Percentiles rank a stretch among this genome's conserved stretches.
Conservation (phyloP, 495 filamentous ascomycete species). For the Daldinia caldariorum region DNA sequence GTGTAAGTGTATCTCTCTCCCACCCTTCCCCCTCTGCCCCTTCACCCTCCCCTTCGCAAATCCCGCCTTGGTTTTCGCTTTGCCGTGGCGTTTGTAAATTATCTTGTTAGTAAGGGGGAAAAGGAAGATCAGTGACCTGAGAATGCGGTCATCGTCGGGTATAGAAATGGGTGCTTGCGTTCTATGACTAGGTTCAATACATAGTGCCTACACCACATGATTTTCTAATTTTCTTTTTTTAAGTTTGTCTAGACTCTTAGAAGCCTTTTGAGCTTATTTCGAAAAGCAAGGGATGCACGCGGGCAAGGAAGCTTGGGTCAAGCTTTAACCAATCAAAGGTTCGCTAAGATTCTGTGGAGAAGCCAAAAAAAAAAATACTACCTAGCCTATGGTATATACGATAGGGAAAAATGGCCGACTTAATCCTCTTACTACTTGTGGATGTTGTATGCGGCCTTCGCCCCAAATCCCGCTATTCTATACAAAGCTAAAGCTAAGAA, state of each 20-base stretch:
- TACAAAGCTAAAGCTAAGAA: constrained; percentile 31
- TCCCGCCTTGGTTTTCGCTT: constrained; percentile 39
- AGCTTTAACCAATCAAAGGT: constrained; percentile 30
- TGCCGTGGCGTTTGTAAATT: constrained; percentile 13
- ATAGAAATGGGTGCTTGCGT: constrained; percentile 7
- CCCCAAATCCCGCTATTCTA: constrained; percentile 19
- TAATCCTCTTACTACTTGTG: constrained; percentile 40
- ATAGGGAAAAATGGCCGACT: constrained; percentile 9
- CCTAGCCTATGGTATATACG: no score
- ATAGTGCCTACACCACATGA: not conserved
- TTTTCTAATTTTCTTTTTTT: constrained; percentile 5
- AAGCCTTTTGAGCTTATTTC: constrained; percentile 24
- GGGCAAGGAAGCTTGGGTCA: constrained; percentile 5
- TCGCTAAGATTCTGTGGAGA: constrained; percentile 23
- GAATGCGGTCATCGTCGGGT: constrained; percentile 30
- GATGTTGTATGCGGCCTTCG: constrained; percentile 37
- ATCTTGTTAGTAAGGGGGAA: not conserved
- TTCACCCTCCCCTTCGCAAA: not conserved
- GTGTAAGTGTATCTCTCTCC: no score
- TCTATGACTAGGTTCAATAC: not conserved
- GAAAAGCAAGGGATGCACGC: constrained; percentile 34
- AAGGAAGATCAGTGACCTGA: not conserved
- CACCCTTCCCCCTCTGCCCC: not conserved
- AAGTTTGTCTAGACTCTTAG: constrained; percentile 24
- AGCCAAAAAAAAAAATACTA: not conserved